Conservation (phyloP, 345 rosid species). For the Melastoma malabathricum region DNA sequence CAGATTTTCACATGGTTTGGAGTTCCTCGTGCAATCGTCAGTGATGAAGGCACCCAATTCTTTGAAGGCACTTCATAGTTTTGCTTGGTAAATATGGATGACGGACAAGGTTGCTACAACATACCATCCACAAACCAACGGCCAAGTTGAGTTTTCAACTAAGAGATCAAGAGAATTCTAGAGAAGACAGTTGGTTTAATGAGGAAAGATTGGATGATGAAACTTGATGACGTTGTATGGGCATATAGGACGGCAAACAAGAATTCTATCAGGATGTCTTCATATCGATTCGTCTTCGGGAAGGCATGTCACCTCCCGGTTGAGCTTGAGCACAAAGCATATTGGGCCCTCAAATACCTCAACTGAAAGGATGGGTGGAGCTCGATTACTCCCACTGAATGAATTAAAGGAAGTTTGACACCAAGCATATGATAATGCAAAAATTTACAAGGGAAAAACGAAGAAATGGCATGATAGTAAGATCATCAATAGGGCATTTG, state of each 20-base stretch:
- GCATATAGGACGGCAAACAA: too few relatives aligned
- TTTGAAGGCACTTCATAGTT: background rate
- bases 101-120: background rate
- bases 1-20: background rate
- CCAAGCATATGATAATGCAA: background rate
- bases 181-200: too few relatives aligned
- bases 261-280: too few relatives aligned
- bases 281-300: background rate
- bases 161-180: too few relatives aligned
- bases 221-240: too few relatives aligned
- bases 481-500: too few relatives aligned
- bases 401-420: background rate
- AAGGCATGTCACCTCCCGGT: constrained; percentile 2
- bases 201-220: too few relatives aligned
- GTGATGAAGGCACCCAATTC: constrained; percentile 1
- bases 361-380: background rate
- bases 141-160: too few relatives aligned
- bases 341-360: background rate
- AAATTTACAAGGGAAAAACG: background rate
- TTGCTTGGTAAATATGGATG: background rate
- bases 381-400: background rate
- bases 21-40: background rate
- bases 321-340: background rate
- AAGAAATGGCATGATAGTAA: too few relatives aligned
- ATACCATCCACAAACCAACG: background rate